These are phyloP conservation scores for Vitis hybrid DNA, from an alignment of 177 flowering plant species.

Conservation along the genomic window DNA sequence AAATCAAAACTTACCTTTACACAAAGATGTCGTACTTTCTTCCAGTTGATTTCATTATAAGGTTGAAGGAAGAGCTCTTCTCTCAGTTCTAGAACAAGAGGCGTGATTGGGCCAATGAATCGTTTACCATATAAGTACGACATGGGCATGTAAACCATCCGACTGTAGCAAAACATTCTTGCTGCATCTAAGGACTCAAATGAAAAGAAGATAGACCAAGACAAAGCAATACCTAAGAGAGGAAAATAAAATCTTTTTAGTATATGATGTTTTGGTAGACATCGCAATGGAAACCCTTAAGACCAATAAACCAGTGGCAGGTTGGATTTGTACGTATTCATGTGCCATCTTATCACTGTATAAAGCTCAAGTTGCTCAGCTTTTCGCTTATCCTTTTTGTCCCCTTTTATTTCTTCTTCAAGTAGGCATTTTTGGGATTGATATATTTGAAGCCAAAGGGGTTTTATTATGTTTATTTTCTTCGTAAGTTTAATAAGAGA, in stretches of 20 bases:
- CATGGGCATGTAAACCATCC: constrained; percentile 61
- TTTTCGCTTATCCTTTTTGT: too few species aligned
- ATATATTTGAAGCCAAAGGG: too few species aligned
- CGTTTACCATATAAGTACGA: constrained; percentile 53
- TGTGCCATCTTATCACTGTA: constrained; percentile 26
- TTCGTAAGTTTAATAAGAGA: too few species aligned
- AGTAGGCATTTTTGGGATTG: too few species aligned
- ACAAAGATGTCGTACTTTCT: constrained; percentile 40
- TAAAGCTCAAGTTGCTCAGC: not conserved
- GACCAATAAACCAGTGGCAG: not conserved
- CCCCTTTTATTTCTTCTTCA: too few species aligned
- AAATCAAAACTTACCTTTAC: constrained; percentile 28
- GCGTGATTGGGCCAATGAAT: constrained; percentile 51
- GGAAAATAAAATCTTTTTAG: too few species aligned
- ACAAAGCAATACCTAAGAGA: too few species aligned
- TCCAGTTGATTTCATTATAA: constrained; percentile 44
- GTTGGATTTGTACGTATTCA: too few species aligned
- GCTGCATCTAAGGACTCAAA: constrained; percentile 28
- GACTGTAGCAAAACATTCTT: constrained; percentile 52
- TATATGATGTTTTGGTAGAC: too few species aligned
- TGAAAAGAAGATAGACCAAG: not conserved
- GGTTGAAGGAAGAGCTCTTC: constrained; percentile 44
- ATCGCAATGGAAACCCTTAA: too few species aligned
- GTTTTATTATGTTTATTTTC: too few species aligned
- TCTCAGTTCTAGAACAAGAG: constrained; percentile 41